Evolutionary conservation across 192 early-diverging fungal genomes (phyloP), one percentile per base, ranked within the genome.

Genomic region (Gamsiella multidivaricata): DNA sequence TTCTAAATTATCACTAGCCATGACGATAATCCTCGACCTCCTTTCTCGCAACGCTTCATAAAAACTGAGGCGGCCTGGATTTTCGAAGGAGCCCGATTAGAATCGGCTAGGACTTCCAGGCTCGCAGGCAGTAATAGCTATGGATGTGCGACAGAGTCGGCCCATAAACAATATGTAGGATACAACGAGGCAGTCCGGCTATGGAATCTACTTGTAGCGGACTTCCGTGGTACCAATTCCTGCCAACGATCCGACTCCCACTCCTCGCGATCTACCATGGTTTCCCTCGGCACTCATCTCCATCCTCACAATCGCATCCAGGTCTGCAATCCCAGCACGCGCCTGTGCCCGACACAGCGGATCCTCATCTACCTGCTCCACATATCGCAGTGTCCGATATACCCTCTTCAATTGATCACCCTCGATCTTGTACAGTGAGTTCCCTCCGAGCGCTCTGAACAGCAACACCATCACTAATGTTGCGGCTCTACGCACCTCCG

Each of bases 281-380:
- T 33, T 17, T 22, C 33, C 26, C 23, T 31, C 50, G 15, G 73
- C 39, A 7, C 53, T 25, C 47, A 78, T 58, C 46, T 68, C 74
- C 37, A 20, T 58, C 23, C 89, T 78, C 66, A 93, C 78, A 15
- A 88, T 81, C 0, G 80, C 85, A 67, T 88, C 86, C 34, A 96
- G 67, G 32, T 94, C 94, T 32, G 83, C 88, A 31, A 94, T 74
- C 0, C 88, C 92, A 15, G 88, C 66, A 34, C 90, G 81, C 9
- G 94, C 92, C 50, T 97, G 91, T 47, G 87, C 72, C 39, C 89
- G 79, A 23, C 87, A 89, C 34, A 95, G 58, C 33, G 92, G 86
- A 72, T 97, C 95, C 2, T 79, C 37, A 62, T 97, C 94, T 0
- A 82, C 86, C 8, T 85, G 82, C 56, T 88, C 88, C 25, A 92